A percentile compares a stretch with the other conserved stretches of the same genome.
phyloP scores from a whole-genome alignment of 148 eudicot genomes.

The Rhododendron vialii region DNA sequence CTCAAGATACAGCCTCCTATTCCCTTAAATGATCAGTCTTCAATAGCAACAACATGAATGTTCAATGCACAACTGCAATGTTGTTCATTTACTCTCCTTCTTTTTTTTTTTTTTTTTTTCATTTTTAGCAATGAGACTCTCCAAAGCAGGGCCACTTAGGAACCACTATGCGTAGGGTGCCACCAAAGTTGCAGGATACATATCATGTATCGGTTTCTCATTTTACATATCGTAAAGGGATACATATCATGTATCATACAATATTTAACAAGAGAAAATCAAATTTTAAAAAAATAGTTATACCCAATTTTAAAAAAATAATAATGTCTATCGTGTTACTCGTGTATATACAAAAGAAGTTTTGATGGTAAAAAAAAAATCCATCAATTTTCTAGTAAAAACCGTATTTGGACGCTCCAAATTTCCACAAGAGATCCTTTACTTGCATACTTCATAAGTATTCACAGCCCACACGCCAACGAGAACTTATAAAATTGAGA shows the following conservation, averaged over 20 bases:
- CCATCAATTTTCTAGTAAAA: too few species aligned
- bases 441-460: not conserved
- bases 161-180: not conserved
- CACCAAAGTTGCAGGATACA: not conserved
- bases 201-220: not conserved
- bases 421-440: not conserved
- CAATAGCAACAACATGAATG: not conserved
- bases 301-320: too few species aligned
- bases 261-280: not conserved
- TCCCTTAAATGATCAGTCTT: not conserved
- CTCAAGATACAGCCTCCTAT: not conserved
- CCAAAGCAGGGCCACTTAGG: not conserved
- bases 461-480: not conserved
- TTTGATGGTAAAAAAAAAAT: too few species aligned
- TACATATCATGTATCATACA: not conserved
- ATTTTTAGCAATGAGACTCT: not conserved
- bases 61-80: not conserved
- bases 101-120: too few species aligned
- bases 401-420: not conserved
- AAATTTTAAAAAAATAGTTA: not conserved
- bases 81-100: too few species aligned
- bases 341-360: not conserved
- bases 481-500: too few species aligned
- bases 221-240: not conserved
- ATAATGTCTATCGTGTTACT: too few species aligned